phyloP scores from a whole-genome alignment of 805 yeast species.

The Lipomyces kockii region DNA sequence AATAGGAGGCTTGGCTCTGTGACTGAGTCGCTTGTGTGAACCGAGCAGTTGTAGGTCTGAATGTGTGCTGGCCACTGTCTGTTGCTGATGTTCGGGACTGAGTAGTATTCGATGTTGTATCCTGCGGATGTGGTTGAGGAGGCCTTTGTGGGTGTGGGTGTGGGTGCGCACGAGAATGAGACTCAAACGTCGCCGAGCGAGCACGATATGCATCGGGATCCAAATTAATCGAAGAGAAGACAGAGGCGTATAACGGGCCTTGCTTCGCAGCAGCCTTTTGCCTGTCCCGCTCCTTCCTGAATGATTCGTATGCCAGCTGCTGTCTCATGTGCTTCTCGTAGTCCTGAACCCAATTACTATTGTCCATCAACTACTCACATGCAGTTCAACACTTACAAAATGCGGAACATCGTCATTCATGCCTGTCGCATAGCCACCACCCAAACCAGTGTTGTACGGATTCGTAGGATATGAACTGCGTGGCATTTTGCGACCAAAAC shows the following conservation, averaged over 20 bases:
- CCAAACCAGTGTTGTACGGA: constrained; percentile 23
- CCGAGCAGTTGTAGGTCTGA: not conserved
- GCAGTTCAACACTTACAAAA: constrained; percentile 18
- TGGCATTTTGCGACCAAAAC: constrained; percentile 21
- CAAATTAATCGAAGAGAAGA: not conserved
- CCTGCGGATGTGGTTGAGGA: not conserved
- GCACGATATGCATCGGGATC: constrained; percentile 3
- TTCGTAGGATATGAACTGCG: constrained; percentile 21
- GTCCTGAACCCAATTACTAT: constrained; percentile 21
- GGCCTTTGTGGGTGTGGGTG: not conserved
- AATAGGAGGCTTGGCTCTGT: not conserved
- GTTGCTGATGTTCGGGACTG: not conserved
- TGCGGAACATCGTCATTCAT: constrained; percentile 35
- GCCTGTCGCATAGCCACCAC: constrained; percentile 36
- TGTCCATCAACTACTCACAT: not conserved
- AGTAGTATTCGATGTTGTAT: not conserved
- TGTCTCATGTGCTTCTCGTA: constrained; percentile 29
- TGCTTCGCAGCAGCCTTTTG: not conserved
- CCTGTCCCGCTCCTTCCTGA: constrained; percentile 17
- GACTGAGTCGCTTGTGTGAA: not conserved
- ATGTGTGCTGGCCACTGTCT: not conserved
- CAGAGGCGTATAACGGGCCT: not conserved
- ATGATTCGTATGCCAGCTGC: constrained; percentile 27
- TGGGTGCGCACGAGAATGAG: not conserved
- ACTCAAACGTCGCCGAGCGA: not conserved